Evolutionary conservation across 352 stramenopile genomes (phyloP).

Genomic region (Pythium periplocum): DNA sequence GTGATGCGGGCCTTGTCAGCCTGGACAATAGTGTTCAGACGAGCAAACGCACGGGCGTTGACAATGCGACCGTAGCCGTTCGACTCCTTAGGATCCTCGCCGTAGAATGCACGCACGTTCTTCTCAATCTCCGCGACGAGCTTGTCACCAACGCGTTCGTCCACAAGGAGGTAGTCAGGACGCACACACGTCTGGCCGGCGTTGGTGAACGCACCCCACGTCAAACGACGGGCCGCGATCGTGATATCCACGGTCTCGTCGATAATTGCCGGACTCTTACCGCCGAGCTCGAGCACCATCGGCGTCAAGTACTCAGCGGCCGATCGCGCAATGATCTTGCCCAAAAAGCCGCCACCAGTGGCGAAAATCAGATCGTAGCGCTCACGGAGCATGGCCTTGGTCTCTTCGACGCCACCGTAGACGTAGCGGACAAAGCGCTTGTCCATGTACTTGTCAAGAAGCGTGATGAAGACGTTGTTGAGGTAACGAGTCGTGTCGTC

Average conservation of each 20-base stretch:
- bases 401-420: constrained; percentile 74
- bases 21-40: constrained; percentile 26
- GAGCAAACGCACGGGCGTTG: constrained; percentile 62
- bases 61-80: constrained; percentile 63
- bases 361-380: constrained; percentile 84
- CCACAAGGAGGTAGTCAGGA: constrained; percentile 90
- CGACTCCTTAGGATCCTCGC: constrained; percentile 36
- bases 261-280: constrained; percentile 89
- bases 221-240: constrained; percentile 75
- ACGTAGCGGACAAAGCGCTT: constrained; percentile 75
- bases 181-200: constrained; percentile 92
- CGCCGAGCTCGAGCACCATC: constrained; percentile 93
- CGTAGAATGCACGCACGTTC: constrained; percentile 43
- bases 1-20: constrained; percentile 39
- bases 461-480: constrained; percentile 43
- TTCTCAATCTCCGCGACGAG: constrained; percentile 36
- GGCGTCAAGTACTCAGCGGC: constrained; percentile 94
- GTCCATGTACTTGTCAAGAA: constrained; percentile 79
- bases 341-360: constrained; percentile 65
- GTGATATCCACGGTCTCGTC: constrained; percentile 48
- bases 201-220: constrained; percentile 87
- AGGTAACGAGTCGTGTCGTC: constrained; percentile 73
- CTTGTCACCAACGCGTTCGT: constrained; percentile 74
- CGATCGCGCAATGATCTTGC: constrained; percentile 89
- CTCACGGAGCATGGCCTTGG: constrained; percentile 74